These are phyloP conservation scores for Ceratocystis lukuohia DNA, from an alignment of 2,329 filamentous ascomycete species.

Conservation along the genomic window DNA sequence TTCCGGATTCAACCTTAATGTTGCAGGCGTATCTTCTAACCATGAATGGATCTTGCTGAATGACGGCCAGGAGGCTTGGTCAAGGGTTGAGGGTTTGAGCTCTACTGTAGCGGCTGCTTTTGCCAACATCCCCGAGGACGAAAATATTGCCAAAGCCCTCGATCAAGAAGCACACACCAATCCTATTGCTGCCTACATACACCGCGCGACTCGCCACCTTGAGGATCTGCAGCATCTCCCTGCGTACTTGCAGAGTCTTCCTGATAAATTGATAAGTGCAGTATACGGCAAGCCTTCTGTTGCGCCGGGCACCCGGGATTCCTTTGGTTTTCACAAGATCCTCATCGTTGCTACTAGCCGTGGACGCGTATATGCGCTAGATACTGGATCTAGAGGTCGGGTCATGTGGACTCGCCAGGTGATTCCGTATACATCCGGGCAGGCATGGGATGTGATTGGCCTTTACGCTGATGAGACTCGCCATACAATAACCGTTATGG, in stretches of 20 bases:
- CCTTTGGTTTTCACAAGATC: constrained; percentile 80
- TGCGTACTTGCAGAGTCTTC: constrained; percentile 55
- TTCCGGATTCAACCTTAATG: constrained; percentile 55
- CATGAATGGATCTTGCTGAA: constrained; percentile 71
- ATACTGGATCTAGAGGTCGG: constrained; percentile 59
- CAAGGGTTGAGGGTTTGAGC: constrained; percentile 68
- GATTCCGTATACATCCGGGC: constrained; percentile 40
- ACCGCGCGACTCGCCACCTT: constrained; percentile 71
- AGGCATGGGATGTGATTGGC: constrained; percentile 53
- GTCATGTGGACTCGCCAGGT: constrained; percentile 64
- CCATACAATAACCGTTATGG: constrained; percentile 44
- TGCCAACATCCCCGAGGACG: constrained; percentile 60
- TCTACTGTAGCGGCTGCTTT: constrained; percentile 67
- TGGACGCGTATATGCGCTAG: constrained; percentile 67
- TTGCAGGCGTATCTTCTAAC: constrained; percentile 42
- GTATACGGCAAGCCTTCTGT: constrained; percentile 41
- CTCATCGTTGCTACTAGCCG: constrained; percentile 66
- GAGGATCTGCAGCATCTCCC: constrained; percentile 67
- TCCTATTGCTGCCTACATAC: constrained; percentile 66
- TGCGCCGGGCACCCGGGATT: constrained; percentile 43
- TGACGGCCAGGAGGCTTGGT: constrained; percentile 72
- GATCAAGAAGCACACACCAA: constrained; percentile 79
- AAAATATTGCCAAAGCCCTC: constrained; percentile 64
- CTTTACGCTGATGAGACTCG: constrained; percentile 48
- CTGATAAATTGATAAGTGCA: constrained; percentile 52